Percentiles rank a stretch among this genome's conserved stretches.
Evolutionary conservation across 129 eudicot genomes (phyloP).

Genomic region (Helianthus tuberosus): DNA sequence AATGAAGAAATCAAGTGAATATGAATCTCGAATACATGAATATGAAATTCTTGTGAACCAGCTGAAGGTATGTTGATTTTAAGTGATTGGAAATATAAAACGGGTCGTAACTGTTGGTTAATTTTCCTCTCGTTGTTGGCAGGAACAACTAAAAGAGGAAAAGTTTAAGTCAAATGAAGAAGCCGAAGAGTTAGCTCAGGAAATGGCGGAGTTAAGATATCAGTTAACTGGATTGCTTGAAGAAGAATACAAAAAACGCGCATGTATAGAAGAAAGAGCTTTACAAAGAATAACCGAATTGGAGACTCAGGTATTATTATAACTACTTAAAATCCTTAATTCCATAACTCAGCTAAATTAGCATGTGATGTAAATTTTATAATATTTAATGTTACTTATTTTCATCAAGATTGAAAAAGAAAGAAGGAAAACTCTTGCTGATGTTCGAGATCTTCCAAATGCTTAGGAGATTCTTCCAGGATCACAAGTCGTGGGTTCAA

Average conservation of each 20-base stretch:
- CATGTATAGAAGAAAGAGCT: slow-evolving; percentile 70
- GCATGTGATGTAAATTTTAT: background rate
- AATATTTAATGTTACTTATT: slow-evolving; percentile 19
- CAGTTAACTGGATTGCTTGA: slow-evolving; percentile 81
- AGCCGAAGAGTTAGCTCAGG: slow-evolving; percentile 91
- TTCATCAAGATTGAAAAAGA: slow-evolving; percentile 55
- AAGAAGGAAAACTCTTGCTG: slow-evolving; percentile 37
- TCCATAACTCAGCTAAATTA: background rate
- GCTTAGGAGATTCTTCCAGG: slow-evolving; percentile 22
- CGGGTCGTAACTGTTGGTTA: background rate
- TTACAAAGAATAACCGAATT: slow-evolving; percentile 74
- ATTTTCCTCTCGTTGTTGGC: slow-evolving; percentile 22
- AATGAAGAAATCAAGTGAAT: slow-evolving; percentile 37
- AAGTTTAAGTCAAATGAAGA: slow-evolving; percentile 84
- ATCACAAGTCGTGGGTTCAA: too few relatives aligned
- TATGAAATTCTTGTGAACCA: slow-evolving; percentile 67
- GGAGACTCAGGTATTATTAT: slow-evolving; percentile 74
- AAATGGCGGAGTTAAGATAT: slow-evolving; percentile 96
- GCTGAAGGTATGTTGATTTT: slow-evolving; percentile 55
- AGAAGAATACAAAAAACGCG: slow-evolving; percentile 87
- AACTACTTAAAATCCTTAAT: background rate
- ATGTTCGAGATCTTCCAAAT: slow-evolving; percentile 34
- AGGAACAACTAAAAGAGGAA: slow-evolving; percentile 73
- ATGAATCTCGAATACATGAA: slow-evolving; percentile 61
- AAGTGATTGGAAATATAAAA: slow-evolving; percentile 13